Evolutionary conservation across 306 rosid species (phyloP).

Genomic region (Herpetospermum pedunculosum): DNA sequence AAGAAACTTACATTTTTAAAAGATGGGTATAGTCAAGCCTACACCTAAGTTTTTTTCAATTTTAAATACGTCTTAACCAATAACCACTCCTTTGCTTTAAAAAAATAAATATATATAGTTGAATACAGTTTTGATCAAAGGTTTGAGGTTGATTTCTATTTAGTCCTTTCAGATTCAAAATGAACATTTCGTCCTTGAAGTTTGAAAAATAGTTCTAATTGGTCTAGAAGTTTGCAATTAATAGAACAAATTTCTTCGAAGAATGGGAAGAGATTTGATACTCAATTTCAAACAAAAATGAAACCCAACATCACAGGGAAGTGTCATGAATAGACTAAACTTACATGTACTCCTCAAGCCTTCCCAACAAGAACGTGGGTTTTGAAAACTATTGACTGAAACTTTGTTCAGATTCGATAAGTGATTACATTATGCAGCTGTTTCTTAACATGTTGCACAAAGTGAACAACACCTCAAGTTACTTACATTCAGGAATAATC

Average conservation of each 20-base stretch:
- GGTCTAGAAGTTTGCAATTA: no score
- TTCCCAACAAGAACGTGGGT: constrained; percentile 1
- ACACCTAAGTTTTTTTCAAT: no score
- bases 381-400: not conserved
- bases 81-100: no score
- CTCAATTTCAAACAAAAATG: not conserved
- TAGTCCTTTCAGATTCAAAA: no score
- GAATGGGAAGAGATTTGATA: not conserved
- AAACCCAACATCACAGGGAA: not conserved
- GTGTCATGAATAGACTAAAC: not conserved
- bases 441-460: not conserved
- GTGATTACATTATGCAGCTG: not conserved
- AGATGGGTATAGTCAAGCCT: no score
- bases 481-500: constrained; percentile 31
- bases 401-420: not conserved
- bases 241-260: not conserved
- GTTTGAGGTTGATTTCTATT: no score
- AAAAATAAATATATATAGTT: no score
- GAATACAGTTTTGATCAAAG: no score
- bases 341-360: not conserved
- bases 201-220: no score
- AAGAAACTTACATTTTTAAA: no score
- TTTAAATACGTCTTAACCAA: no score
- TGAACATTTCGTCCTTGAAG: no score
- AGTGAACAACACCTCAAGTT: not conserved